Evolutionary conservation across 495 filamentous ascomycete species (phyloP).

Genomic region (Diplogelasinospora grovesii): DNA sequence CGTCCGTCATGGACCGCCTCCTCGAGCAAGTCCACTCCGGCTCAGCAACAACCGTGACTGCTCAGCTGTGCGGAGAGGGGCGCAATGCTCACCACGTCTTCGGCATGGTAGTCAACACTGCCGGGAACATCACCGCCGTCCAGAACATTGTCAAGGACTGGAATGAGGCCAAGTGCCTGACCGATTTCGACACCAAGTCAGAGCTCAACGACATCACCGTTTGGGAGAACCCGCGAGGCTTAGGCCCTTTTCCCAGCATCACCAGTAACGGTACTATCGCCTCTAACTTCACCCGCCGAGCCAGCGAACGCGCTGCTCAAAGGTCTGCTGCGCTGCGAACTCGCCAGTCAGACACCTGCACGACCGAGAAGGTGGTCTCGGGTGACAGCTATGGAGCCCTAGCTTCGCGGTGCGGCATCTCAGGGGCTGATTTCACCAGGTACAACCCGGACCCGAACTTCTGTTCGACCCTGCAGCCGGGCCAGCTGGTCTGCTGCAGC

Average conservation of each 20-base stretch:
- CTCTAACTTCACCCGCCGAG: too few relatives aligned
- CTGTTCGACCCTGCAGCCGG: constrained; percentile 25
- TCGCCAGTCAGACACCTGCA: constrained; percentile 5
- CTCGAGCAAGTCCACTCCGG: too few relatives aligned
- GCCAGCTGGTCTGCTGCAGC: constrained; percentile 42
- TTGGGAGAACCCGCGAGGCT: too few relatives aligned
- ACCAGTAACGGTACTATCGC: too few relatives aligned
- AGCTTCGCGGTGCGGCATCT: constrained; percentile 33
- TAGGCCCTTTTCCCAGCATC: too few relatives aligned
- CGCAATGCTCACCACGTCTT: not conserved
- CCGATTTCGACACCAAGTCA: too few relatives aligned
- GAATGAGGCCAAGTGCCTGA: not conserved
- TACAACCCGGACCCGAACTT: constrained; percentile 26
- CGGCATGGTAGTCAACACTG: not conserved
- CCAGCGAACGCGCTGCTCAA: too few relatives aligned
- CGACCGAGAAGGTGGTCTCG: constrained; percentile 14
- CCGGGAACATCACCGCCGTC: not conserved
- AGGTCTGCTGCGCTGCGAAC: too few relatives aligned
- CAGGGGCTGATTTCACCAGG: constrained; percentile 27
- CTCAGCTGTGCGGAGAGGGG: not conserved
- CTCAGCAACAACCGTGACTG: too few relatives aligned
- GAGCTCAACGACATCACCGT: too few relatives aligned
- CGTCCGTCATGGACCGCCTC: not conserved
- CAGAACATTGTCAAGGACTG: constrained; percentile 1
- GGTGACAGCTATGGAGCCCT: constrained; percentile 32